Conservation (phyloP, 2,329 filamentous ascomycete species). For the Blastomyces gilchristii region DNA sequence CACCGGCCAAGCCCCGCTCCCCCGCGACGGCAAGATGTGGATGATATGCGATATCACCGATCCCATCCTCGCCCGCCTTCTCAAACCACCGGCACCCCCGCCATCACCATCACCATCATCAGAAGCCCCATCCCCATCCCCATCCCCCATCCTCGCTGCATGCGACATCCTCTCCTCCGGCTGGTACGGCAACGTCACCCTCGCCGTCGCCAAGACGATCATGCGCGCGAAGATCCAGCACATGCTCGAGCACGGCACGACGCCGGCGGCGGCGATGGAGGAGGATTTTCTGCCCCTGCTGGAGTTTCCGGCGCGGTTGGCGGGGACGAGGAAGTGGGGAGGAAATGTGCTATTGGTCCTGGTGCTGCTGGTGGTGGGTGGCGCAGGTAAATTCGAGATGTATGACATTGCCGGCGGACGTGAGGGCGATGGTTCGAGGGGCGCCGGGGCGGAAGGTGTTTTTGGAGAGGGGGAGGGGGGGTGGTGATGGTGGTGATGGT, state of each 20-base stretch:
- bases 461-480: conserved; percentile 3
- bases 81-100: conserved; percentile 42
- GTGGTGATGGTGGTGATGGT: conserved; percentile 8
- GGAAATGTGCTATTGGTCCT: conserved; percentile 14
- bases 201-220: conserved; percentile 73
- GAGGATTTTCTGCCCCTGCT: conserved; percentile 29
- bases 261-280: conserved; percentile 17
- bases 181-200: conserved; percentile 74
- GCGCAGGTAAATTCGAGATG: conserved; percentile 15
- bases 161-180: conserved; percentile 59
- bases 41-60: conserved; percentile 89
- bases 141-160: background rate
- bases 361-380: conserved; percentile 13
- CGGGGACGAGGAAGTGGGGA: conserved; percentile 14
- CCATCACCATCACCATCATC: conserved; percentile 39
- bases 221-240: conserved; percentile 78
- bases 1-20: conserved; percentile 60
- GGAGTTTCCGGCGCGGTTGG: conserved; percentile 28
- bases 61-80: conserved; percentile 56
- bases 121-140: conserved; percentile 16
- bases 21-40: conserved; percentile 79
- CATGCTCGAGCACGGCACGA: conserved; percentile 38
- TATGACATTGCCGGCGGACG: conserved; percentile 27
- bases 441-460: conserved; percentile 22
- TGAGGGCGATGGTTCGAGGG: conserved; percentile 27